Evolutionary conservation across 352 stramenopile species (phyloP), one percentile per base, ranked within the genome.

Genomic region (Labyrinthula sp.): DNA sequence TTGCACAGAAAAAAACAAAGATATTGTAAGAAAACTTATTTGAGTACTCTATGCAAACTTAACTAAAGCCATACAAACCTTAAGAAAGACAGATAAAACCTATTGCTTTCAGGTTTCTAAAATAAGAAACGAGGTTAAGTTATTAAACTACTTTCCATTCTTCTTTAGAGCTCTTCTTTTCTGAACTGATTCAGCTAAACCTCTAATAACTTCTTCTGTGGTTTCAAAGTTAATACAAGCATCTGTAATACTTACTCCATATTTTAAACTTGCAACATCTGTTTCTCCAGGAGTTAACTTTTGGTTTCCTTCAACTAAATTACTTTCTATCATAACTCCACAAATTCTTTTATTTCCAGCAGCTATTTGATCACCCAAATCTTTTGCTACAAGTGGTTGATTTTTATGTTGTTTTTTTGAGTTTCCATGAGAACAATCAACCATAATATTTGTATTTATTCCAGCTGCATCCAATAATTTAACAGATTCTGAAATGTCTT

Each of bases 381-480:
- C 74, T 30, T 49, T 62, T 12, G 68, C 57, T 22, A 83, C 73
- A 46, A 77, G 75, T 30, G 70, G 57, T 54, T 83, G 73, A 62
- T 83, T 83, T 21, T 61, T 47, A 60, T 80, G 72, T 34, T 72
- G 45, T 59, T 82, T 82, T 50, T 69, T 64, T 31, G 69, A 79
- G 65, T 82, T 82, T 47, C 73, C 73, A 59, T 82, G 73, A 35
- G 69, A 80, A 64, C 73, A 81, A 61, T 83, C 73, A 33, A 82
- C 60, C 73, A 82, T 80, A 62, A 82, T 64, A 54, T 77, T 77
- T 25, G 57, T 60, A 6, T 64, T 58, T 39, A 77, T 68, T 40
- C 72, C 64, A 33, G 67, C 65, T 58, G 76, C 77, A 15, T 61
- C 31, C 15, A 82, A 60, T 61, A 70, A 61, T 8, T 47, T 54